Evolutionary conservation across 2,329 filamentous ascomycete genomes (phyloP).

Genomic region (Penicillium corylophilum): DNA sequence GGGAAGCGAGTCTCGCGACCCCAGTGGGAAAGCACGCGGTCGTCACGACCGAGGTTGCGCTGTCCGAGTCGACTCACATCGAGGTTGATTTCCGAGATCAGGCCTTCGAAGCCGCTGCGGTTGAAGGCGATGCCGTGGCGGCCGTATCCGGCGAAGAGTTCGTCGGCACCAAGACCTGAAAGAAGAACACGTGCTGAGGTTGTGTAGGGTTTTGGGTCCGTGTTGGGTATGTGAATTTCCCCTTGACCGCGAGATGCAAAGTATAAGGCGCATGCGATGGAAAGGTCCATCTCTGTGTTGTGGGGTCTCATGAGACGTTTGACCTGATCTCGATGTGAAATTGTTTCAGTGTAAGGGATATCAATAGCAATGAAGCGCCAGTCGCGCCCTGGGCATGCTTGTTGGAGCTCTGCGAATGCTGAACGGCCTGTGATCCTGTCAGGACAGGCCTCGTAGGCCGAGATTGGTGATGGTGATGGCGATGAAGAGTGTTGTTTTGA

Average conservation of each 20-base stretch:
- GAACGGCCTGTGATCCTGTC: conserved; percentile 84
- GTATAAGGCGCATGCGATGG: conserved; percentile 89
- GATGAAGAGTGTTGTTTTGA: conserved; percentile 21
- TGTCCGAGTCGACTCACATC: conserved; percentile 85
- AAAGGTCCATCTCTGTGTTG: conserved; percentile 98
- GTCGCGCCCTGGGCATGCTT: conserved; percentile 64
- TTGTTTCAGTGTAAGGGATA: conserved; percentile 73
- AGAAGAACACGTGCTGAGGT: conserved; percentile 79
- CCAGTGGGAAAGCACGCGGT: conserved; percentile 87
- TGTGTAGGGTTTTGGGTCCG: conserved; percentile 49
- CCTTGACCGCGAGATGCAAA: conserved; percentile 81
- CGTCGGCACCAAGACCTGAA: conserved; percentile 91
- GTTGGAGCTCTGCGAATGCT: conserved; percentile 71
- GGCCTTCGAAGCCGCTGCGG: conserved; percentile 65
- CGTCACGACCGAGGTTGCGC: conserved; percentile 92
- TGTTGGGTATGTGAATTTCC: conserved; percentile 34
- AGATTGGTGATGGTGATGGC: conserved; percentile 11
- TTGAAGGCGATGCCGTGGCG: conserved; percentile 77
- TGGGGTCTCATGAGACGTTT: conserved; percentile 83
- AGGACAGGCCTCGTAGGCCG: conserved; percentile 75
- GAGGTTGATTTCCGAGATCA: conserved; percentile 78
- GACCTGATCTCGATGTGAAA: conserved; percentile 66
- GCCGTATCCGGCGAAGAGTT: conserved; percentile 90
- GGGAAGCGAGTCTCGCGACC: conserved; percentile 86
- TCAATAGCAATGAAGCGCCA: conserved; percentile 86